These are phyloP conservation scores for Linderina pennispora DNA, from an alignment of 192 early-diverging fungal genomes.

Conservation along the genomic window DNA sequence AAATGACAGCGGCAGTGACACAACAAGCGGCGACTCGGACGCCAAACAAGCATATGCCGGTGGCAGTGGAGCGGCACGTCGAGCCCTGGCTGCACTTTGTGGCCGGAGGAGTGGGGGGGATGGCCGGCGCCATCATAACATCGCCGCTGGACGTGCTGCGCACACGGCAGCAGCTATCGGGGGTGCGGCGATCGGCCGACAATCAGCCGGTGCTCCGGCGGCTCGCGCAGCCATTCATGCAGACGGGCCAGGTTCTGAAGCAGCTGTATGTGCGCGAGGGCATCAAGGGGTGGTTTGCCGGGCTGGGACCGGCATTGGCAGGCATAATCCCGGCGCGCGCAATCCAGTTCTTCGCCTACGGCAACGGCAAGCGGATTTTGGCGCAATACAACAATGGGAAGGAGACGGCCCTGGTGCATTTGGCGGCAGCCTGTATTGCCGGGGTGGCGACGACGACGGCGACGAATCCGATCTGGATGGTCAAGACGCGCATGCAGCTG, in stretches of 20 bases:
- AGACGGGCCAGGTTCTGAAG: slow-evolving; percentile 29
- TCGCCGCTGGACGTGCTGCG: slow-evolving; percentile 94
- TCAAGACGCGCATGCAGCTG: slow-evolving; percentile 95
- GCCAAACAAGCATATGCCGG: slow-evolving; percentile 25
- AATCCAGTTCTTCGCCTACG: slow-evolving; percentile 92
- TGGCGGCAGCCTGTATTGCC: slow-evolving; percentile 70
- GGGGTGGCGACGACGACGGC: slow-evolving; percentile 67
- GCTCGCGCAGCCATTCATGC: slow-evolving; percentile 17
- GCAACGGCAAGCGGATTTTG: slow-evolving; percentile 77
- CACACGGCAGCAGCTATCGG: slow-evolving; percentile 79
- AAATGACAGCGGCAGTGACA: no score
- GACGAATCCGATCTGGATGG: slow-evolving; percentile 98
- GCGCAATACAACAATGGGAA: slow-evolving; percentile 66
- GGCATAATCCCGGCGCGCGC: slow-evolving; percentile 94
- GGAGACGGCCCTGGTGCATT: slow-evolving; percentile 76
- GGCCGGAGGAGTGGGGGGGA: slow-evolving; percentile 55
- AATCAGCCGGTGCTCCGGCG: not conserved
- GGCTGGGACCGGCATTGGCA: slow-evolving; percentile 87
- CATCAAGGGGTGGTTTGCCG: slow-evolving; percentile 81
- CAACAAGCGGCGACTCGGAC: no score
- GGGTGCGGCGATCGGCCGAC: not conserved
- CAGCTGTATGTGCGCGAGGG: slow-evolving; percentile 73
- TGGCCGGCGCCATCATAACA: slow-evolving; percentile 79
- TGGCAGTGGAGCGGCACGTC: slow-evolving; percentile 29
- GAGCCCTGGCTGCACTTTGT: slow-evolving; percentile 45